Evolutionary conservation across 495 filamentous ascomycete genomes (phyloP), one percentile per base, ranked within the genome.

Genomic region (Lepidopterella palustris): DNA sequence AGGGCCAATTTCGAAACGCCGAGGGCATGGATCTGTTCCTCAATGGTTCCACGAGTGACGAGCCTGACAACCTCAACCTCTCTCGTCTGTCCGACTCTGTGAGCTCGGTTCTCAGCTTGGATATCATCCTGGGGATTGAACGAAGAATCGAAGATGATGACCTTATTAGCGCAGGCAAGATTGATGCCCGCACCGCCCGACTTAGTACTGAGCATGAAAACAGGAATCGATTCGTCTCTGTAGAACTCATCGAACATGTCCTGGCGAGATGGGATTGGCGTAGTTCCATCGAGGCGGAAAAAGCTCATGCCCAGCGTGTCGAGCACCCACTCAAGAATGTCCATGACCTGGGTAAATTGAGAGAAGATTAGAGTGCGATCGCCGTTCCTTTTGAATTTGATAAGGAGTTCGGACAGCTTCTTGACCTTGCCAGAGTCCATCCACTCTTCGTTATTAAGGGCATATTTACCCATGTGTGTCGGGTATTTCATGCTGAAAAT

Each of bases 81-180:
- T 25, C 88, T 75, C 8, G 80, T 91, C 71, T 98, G 93, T 1
- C 93, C 95, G 10, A 98, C 88, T 3, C 93, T 84, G 74, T 98
- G 93, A 0, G 93, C 93, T 20, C 93, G 87, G 69, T 98, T 97
- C 74, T 96, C 92, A 0, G 93, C 93, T 71, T 98, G 93, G 0
- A 93, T 80, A 68, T 98, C 93, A 57, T 97, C 91, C 71, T 98
- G 93, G 0, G 93, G 93, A 65, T 98, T 98, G 73, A 97, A 97
- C 27, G 82, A 86, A 53, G 87, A 88, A 72, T 98, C 93, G 68
- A 97, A 97, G 67, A 98, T 92, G 71, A 98, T 82, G 60, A 98
- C 92, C 77, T 96, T 97, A 75, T 97, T 97, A 2, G 93, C 95
- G 42, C 85, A 88, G 11, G 90, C 89, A 29, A 98, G 72, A 73